Evolutionary conservation across 805 yeast species (phyloP).

Genomic region (Ogataea naganishii): DNA sequence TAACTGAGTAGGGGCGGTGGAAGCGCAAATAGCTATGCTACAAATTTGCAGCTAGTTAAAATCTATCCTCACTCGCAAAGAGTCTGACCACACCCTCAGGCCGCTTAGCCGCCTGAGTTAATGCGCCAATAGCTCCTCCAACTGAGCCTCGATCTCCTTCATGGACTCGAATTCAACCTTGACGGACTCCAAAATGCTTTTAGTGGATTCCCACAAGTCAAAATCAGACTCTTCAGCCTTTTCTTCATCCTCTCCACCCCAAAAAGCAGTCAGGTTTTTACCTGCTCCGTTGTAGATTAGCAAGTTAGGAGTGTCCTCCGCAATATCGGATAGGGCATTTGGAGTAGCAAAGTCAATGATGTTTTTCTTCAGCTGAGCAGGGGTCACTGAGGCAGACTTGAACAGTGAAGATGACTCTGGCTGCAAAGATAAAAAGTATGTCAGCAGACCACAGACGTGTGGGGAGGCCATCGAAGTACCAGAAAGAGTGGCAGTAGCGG

Average conservation of each 20-base stretch:
- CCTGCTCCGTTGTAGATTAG: constrained; percentile 82
- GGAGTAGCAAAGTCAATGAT: constrained; percentile 61
- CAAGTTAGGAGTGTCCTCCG: constrained; percentile 67
- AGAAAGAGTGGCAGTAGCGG: constrained; percentile 74
- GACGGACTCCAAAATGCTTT: constrained; percentile 13
- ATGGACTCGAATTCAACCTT: constrained; percentile 10
- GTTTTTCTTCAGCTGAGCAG: constrained; percentile 70
- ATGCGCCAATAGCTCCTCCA: too few species aligned
- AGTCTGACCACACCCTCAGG: too few species aligned
- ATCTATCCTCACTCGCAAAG: too few species aligned
- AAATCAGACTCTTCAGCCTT: constrained; percentile 1
- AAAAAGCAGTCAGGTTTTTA: constrained; percentile 56
- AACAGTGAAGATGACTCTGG: constrained; percentile 65
- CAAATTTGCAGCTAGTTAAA: too few species aligned
- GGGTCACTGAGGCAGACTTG: constrained; percentile 50
- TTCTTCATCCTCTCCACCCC: constrained; percentile 27
- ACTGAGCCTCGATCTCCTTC: too few species aligned
- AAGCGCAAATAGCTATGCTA: too few species aligned
- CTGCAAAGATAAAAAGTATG: constrained; percentile 82
- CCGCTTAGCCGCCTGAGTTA: too few species aligned
- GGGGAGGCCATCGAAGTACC: constrained; percentile 99
- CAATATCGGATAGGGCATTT: constrained; percentile 50
- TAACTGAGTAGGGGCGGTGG: too few species aligned
- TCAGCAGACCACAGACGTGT: constrained; percentile 84
- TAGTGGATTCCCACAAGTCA: constrained; percentile 10